A percentile compares a stretch with the other conserved stretches of the same genome.
Evolutionary conservation across 352 stramenopile species (phyloP).

Genomic region (Phytopythium litorale): DNA sequence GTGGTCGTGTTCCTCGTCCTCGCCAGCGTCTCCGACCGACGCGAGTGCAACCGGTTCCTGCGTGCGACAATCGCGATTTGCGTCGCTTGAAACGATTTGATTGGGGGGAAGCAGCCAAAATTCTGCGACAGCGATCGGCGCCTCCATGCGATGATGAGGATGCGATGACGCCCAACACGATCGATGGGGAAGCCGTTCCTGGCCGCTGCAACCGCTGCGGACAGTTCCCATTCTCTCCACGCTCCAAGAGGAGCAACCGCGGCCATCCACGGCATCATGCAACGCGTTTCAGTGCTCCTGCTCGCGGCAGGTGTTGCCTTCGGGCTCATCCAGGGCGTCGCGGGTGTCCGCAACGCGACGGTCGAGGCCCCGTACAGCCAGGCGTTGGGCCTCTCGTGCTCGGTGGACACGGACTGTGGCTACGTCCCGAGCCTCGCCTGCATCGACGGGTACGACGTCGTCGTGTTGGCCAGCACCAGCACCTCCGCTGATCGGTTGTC

Average conservation of each 20-base stretch:
- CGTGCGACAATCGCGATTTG: too few relatives aligned
- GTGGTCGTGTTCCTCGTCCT: too few relatives aligned
- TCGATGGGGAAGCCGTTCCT: background rate
- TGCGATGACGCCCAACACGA: too few relatives aligned
- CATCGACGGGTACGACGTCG: constrained; percentile 27
- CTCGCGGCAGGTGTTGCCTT: background rate
- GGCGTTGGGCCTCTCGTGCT: constrained; percentile 40
- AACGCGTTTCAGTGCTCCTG: background rate
- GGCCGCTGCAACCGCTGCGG: background rate
- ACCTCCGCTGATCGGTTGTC: background rate
- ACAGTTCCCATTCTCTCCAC: background rate
- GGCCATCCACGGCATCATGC: background rate
- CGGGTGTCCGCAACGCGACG: constrained; percentile 2
- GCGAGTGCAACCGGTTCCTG: too few relatives aligned
- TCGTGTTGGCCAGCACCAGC: background rate
- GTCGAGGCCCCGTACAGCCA: constrained; percentile 25
- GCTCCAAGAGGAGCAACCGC: background rate
- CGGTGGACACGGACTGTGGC: constrained; percentile 54
- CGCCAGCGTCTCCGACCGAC: too few relatives aligned
- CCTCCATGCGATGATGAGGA: too few relatives aligned
- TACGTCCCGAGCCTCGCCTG: constrained; percentile 73
- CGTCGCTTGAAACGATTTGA: too few relatives aligned
- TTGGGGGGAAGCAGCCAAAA: too few relatives aligned
- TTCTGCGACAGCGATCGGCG: too few relatives aligned
- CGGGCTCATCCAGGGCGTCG: background rate